phyloP scores from a whole-genome alignment of 495 filamentous ascomycete genomes.

The Xylaria scruposa region DNA sequence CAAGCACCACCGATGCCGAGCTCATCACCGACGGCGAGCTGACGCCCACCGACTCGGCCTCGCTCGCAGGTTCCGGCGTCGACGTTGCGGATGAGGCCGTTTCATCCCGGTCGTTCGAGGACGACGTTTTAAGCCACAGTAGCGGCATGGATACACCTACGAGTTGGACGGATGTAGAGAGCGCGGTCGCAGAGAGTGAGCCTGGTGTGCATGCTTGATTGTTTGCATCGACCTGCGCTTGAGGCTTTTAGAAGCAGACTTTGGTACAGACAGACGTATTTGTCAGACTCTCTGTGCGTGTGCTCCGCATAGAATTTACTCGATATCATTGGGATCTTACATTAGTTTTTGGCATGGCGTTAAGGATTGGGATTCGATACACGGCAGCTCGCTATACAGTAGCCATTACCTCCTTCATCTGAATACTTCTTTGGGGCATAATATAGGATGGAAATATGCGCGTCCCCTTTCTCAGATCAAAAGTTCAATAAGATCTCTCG shows the following conservation, averaged over 20 bases:
- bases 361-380: constrained; percentile 4
- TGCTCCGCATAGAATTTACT: not conserved
- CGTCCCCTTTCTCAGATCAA: not conserved
- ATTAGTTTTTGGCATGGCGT: constrained; percentile 10
- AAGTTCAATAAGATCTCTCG: not conserved
- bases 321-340: not conserved
- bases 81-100: constrained; percentile 47
- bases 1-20: constrained; percentile 47
- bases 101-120: constrained; percentile 46
- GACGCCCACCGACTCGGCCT: constrained; percentile 60
- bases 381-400: not conserved
- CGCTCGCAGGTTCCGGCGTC: constrained; percentile 51
- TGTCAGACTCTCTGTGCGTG: not conserved
- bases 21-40: constrained; percentile 52
- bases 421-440: not conserved
- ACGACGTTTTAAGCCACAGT: constrained; percentile 69
- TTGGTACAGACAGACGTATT: not conserved
- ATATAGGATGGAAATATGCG: not conserved
- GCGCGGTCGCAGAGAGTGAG: constrained; percentile 63
- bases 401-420: not conserved
- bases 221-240: not conserved
- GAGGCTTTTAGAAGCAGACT: not conserved
- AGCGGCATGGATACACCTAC: constrained; percentile 68
- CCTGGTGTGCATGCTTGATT: constrained; percentile 40
- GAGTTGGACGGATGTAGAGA: constrained; percentile 82